Percentiles rank a stretch among this genome's conserved stretches.
These are phyloP conservation scores for Vachellia pachyceras DNA, from an alignment of 306 rosid genomes.

Conservation along the genomic window DNA sequence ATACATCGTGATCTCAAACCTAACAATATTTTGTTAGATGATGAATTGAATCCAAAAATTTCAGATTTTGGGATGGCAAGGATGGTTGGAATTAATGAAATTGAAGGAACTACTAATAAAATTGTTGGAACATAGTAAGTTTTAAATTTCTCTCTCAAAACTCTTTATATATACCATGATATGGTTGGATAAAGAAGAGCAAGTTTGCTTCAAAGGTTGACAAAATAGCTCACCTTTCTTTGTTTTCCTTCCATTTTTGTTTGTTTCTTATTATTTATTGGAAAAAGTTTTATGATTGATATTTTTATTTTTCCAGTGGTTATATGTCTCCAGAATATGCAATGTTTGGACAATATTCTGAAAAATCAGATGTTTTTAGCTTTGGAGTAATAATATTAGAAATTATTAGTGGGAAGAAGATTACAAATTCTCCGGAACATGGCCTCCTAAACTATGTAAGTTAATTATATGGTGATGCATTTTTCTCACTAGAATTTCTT, in stretches of 20 bases:
- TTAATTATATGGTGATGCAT: background rate
- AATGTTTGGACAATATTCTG: slow-evolving; percentile 15
- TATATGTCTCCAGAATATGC: slow-evolving; percentile 33
- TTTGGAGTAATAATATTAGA: slow-evolving; percentile 13
- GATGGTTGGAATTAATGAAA: slow-evolving; percentile 33
- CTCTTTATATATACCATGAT: background rate
- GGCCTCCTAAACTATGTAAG: slow-evolving; percentile 37
- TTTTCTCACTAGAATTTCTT: background rate
- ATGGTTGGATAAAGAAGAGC: too few relatives aligned
- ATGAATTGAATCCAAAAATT: slow-evolving; percentile 45
- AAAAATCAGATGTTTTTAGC: background rate
- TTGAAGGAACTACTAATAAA: slow-evolving; percentile 28
- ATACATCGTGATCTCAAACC: slow-evolving; percentile 53
- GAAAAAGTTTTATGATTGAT: background rate
- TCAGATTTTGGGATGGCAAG: slow-evolving; percentile 54
- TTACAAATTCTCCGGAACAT: background rate
- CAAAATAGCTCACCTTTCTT: too few relatives aligned
- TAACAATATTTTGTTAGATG: slow-evolving; percentile 47
- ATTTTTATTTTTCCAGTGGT: background rate
- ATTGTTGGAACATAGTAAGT: slow-evolving; percentile 58
- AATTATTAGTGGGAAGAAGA: slow-evolving; percentile 37
- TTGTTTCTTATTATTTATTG: background rate
- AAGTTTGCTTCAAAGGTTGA: too few relatives aligned
- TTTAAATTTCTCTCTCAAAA: too few relatives aligned
- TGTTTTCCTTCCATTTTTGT: too few relatives aligned